Conservation (phyloP, 768 basidiomycete genomes). For the Arthromyces matolae region DNA sequence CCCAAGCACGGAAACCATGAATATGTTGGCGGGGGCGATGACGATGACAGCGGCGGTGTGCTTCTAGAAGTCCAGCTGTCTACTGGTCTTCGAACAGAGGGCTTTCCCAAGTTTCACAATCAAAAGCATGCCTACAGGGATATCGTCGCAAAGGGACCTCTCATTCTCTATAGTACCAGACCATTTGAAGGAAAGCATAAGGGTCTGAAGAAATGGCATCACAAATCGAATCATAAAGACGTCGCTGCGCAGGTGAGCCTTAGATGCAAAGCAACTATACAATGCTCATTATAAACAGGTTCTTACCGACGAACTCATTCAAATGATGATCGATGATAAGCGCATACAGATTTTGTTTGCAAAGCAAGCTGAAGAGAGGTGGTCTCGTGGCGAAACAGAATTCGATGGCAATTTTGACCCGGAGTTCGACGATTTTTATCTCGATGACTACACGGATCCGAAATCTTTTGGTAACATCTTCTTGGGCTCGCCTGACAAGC, state of each 20-base stretch:
- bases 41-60: not conserved
- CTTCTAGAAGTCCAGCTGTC: too few relatives aligned
- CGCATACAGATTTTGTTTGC: not conserved
- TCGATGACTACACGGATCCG: not conserved
- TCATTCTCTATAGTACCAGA: not conserved
- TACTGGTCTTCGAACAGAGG: conserved; percentile 10
- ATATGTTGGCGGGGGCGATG: too few relatives aligned
- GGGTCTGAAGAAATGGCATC: conserved; percentile 24
- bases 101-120: conserved; percentile 33
- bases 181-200: conserved; percentile 30
- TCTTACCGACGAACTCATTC: not conserved
- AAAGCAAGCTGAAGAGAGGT: not conserved
- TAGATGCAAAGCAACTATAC: too few relatives aligned
- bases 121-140: conserved; percentile 30
- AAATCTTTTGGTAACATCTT: not conserved
- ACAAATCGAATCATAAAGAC: conserved; percentile 31
- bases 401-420: not conserved
- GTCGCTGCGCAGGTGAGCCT: conserved; percentile 26
- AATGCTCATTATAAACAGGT: not conserved
- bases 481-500: not conserved
- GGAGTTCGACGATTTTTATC: not conserved
- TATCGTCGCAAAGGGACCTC: conserved; percentile 27
- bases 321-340: not conserved
- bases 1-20: not conserved
- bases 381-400: not conserved